phyloP scores from a whole-genome alignment of 352 stramenopile species.

The Aphanomyces invadans region DNA sequence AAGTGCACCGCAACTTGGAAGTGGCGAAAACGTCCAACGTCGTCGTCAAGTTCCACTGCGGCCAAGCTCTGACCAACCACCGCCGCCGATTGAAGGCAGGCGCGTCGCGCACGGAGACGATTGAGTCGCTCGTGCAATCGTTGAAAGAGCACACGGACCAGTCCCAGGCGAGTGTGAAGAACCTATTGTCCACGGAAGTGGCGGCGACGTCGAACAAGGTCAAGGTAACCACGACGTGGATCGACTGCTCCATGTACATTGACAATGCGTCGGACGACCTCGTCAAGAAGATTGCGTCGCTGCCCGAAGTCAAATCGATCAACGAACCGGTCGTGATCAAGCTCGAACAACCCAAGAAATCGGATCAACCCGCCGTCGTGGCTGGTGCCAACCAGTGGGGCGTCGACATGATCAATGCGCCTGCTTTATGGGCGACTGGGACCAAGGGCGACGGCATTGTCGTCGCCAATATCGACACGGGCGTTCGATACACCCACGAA shows the following conservation, averaged over 20 bases:
- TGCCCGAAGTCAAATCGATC: constrained; percentile 31
- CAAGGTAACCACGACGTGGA: constrained; percentile 29
- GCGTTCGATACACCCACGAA: constrained; percentile 34
- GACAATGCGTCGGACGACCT: constrained; percentile 37
- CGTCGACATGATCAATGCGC: not conserved
- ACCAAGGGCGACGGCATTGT: constrained; percentile 34
- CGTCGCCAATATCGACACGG: constrained; percentile 39
- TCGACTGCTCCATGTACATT: constrained; percentile 56
- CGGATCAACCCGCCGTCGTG: not conserved
- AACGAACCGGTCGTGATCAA: not conserved
- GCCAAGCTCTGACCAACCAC: not conserved
- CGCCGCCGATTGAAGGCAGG: not conserved
- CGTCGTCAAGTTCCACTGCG: not conserved
- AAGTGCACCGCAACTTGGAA: constrained; percentile 2
- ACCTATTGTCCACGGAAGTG: not conserved
- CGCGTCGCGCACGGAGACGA: not conserved
- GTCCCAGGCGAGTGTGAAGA: not conserved
- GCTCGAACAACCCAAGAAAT: not conserved
- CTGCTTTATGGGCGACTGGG: constrained; percentile 19
- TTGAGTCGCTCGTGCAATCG: not conserved
- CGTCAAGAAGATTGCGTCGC: constrained; percentile 33
- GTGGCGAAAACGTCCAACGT: not conserved
- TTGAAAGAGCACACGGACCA: not conserved
- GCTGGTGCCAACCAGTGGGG: not conserved
- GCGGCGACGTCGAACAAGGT: not conserved